phyloP scores from a whole-genome alignment of 345 rosid genomes.

The Crucihimalaya himalaica region DNA sequence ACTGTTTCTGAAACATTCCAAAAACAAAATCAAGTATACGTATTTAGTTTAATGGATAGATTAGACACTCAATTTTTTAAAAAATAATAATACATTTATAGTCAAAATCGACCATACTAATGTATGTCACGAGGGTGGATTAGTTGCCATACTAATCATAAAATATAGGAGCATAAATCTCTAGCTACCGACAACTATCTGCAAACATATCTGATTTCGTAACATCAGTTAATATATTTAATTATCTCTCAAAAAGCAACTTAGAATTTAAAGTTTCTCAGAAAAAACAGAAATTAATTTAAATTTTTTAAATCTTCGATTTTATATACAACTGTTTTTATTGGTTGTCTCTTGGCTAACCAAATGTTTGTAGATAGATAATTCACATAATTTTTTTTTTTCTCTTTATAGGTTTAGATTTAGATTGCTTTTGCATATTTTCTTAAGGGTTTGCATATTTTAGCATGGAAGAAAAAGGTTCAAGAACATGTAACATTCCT shows the following conservation, averaged over 20 bases:
- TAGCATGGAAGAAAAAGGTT: neutral
- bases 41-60: constrained; percentile 3
- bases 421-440: too few relatives aligned
- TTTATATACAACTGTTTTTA: neutral
- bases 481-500: neutral
- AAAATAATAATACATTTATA: neutral
- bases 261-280: neutral
- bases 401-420: too few relatives aligned
- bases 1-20: too few relatives aligned
- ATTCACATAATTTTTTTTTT: neutral
- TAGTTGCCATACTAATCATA: neutral
- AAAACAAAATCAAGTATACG: too few relatives aligned
- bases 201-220: neutral
- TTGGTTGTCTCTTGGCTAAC: neutral
- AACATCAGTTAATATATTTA: neutral
- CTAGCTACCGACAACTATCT: constrained; percentile 7
- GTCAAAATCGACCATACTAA: constrained; percentile 4
- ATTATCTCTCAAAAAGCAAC: neutral
- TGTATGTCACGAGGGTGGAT: neutral
- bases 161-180: neutral
- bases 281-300: neutral
- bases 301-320: neutral
- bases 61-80: neutral
- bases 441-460: neutral
- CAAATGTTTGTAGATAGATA: neutral